Conservation (phyloP, 2,329 filamentous ascomycete genomes). For the Samsoniella hepiali region DNA sequence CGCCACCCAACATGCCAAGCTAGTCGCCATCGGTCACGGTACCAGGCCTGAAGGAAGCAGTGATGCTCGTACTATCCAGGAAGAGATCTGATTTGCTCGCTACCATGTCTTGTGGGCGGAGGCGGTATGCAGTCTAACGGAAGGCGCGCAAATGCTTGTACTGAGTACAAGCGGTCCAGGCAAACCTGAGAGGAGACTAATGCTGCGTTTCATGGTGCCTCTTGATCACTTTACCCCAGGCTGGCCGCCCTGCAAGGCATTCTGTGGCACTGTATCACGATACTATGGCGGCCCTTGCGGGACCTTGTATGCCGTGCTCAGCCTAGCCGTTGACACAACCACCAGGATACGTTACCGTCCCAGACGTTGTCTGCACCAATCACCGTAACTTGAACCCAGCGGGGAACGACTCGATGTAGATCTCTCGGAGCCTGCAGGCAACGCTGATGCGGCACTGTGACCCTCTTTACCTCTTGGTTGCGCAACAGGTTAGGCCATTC, state of each 20-base stretch:
- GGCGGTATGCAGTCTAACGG: not conserved
- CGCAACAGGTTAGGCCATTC: not conserved
- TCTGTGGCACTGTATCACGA: not conserved
- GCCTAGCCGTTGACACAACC: not conserved
- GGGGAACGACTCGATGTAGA: conserved; percentile 11
- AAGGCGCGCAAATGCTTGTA: conserved; percentile 1
- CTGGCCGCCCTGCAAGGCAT: not conserved
- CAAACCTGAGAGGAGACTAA: not conserved
- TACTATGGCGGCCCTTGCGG: too few relatives aligned
- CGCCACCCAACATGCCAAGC: conserved; percentile 14
- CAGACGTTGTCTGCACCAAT: not conserved
- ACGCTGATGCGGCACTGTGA: not conserved
- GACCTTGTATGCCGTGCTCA: not conserved
- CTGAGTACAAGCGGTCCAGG: not conserved
- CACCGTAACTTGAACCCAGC: not conserved
- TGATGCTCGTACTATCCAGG: not conserved
- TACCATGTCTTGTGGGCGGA: not conserved
- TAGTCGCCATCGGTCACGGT: conserved; percentile 14
- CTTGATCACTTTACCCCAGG: not conserved
- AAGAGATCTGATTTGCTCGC: conserved; percentile 1
- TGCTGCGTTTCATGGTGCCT: not conserved
- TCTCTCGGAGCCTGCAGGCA: conserved; percentile 8
- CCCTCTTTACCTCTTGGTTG: not conserved
- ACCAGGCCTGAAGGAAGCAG: conserved; percentile 8
- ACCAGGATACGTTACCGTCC: not conserved